These are phyloP conservation scores for Xylaria sp. DNA, from an alignment of 2,329 filamentous ascomycete genomes.

Conservation along the genomic window DNA sequence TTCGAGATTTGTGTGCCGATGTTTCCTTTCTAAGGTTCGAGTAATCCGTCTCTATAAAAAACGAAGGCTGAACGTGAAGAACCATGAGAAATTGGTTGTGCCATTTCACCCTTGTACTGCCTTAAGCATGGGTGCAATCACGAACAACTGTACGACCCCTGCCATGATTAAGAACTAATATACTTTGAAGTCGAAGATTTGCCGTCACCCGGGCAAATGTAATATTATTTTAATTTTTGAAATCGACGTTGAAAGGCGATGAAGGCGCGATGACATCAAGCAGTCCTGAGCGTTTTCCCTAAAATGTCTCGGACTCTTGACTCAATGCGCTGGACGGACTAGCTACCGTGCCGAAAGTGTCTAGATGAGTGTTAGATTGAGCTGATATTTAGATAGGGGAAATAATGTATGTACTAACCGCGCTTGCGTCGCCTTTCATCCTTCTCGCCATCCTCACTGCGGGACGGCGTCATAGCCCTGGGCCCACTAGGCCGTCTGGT, in stretches of 20 bases:
- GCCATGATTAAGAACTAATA: slow-evolving; percentile 15
- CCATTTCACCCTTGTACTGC: background rate
- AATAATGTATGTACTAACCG: slow-evolving; percentile 55
- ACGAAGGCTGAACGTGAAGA: slow-evolving; percentile 6
- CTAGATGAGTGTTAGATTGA: slow-evolving; percentile 48
- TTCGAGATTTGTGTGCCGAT: slow-evolving; percentile 17
- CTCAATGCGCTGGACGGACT: slow-evolving; percentile 51
- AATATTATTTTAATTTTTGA: slow-evolving; percentile 36
- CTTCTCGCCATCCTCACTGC: slow-evolving; percentile 57
- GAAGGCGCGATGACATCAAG: slow-evolving; percentile 45
- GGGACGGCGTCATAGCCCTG: slow-evolving; percentile 68
- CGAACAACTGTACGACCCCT: background rate
- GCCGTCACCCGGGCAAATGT: slow-evolving; percentile 33
- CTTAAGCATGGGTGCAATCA: background rate
- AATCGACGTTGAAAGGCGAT: slow-evolving; percentile 49
- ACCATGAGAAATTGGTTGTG: background rate
- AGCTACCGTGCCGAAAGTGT: slow-evolving; percentile 63
- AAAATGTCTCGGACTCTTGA: slow-evolving; percentile 66
- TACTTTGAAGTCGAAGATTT: slow-evolving; percentile 28
- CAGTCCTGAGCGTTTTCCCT: slow-evolving; percentile 48
- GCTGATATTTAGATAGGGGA: background rate
- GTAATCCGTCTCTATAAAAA: slow-evolving; percentile 40
- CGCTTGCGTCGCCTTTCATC: slow-evolving; percentile 66
- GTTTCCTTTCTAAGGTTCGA: slow-evolving; percentile 27
- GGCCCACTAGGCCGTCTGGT: slow-evolving; percentile 66